Evolutionary conservation across 371 early-diverging fungal genomes (phyloP), one percentile per base, ranked within the genome.

Genomic region (Mortierella sp.): DNA sequence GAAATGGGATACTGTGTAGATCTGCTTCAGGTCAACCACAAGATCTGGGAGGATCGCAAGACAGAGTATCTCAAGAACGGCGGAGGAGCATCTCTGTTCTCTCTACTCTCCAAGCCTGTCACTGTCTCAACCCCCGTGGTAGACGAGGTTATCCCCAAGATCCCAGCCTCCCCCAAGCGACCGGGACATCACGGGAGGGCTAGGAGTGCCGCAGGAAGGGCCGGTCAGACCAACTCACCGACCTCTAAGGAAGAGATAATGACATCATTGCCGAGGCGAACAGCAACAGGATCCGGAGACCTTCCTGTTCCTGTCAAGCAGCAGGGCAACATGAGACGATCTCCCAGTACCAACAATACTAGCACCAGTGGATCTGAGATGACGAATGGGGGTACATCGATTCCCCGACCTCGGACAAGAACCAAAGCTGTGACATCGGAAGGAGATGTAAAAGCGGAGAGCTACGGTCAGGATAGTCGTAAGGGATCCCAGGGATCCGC

Each of bases 1-100:
- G 85, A 85, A 78, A 81, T 85, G 85, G 76, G 73, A 59, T 85
- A 85, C 59, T 85, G 85, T 69, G 85, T 85, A 43, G 85, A 85
- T 13, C 67, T 75, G n/a, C 79, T 85, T 16, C 72, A 81, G 55
- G 81, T 76, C 69, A 85, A 85, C 69, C 85, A 85, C 74, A 71
- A 75, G 67, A 81, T 85, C 26, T 85, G 85, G 85, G 71, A 85
- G 69, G 81, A 81, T 2, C 72, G 85, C 16, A 85, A 85, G 76
- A 78, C 85, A 13, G 85, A 85, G 40, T 85, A 78, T 31, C 43
- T 85, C 26, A 80, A 85, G 59, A 73, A 75, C 21, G 85, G 85
- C 21, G 76, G 79, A 16, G 71, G 72, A 9, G n/a, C 54, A 5
- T 31, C 61, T 9, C 28, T 73, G 13, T 26, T 61, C 5, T 11